Base-by-base conservation (phyloP, 106 monocot genomes). In the Dactylorhiza incarnata region DNA sequence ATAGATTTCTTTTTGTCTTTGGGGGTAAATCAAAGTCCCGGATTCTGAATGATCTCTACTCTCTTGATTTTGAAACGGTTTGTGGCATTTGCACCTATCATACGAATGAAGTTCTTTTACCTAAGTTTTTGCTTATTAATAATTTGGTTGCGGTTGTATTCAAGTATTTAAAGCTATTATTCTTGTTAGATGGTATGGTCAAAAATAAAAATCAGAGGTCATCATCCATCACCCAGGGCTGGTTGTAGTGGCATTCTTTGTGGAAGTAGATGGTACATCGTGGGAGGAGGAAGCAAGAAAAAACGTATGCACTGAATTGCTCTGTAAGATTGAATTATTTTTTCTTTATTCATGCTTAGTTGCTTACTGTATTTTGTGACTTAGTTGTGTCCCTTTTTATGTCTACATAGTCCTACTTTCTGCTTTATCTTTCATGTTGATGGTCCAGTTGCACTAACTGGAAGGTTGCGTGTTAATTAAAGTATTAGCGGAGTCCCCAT, bases 41-140 rank as follows among this genome's bases (percentile, higher is more conserved):
- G 78, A 91, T 89, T 75, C 77, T 94, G 45, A 94, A 91, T 85
- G 97, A 94, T 74, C 84, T 99, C 46, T 91, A 94, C 75, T 89
- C 97, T n/a, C 89, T 99, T 68, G 94, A 99, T 72, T 99, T 99
- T 83, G 97, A 99, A 85, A 94, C 94, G 48, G 97, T 99, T 86
- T 47, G 85, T 83, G 15, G 63, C 29, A 49, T 77, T 5, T 6
- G 10, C 17, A 3, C 19, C 29, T 56, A 25, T 54, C 25, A 0
- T 43, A 12, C 22, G 16, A n/a, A 73, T 22, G 16, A 76, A 58
- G 11, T 14, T 1, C 0, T 8, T 9, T 50, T 61, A 0, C 17
- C 62, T 37, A 37, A 19, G 10, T 44, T 23, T 53, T 19, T 51
- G 9, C 73, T 45, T 48, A n/a, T 14, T 48, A 25, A 45, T 78